These are phyloP conservation scores for Asterophora lycoperdoides DNA, from an alignment of 768 basidiomycete species.

Conservation along the genomic window DNA sequence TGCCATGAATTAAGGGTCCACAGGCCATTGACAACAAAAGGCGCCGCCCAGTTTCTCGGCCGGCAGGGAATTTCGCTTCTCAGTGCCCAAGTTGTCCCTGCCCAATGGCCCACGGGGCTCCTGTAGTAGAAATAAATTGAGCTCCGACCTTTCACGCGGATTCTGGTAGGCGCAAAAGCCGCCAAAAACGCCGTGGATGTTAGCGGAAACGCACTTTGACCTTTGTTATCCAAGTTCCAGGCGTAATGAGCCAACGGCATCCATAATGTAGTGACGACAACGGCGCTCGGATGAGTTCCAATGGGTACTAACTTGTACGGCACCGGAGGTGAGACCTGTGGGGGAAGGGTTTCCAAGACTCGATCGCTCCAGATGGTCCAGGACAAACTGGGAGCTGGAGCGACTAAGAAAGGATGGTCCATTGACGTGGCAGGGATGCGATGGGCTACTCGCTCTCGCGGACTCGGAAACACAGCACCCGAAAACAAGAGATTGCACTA, in stretches of 20 bases:
- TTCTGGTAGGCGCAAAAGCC: too few species aligned
- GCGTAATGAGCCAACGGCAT: not conserved
- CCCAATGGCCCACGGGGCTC: not conserved
- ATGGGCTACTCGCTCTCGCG: not conserved
- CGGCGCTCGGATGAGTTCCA: too few species aligned
- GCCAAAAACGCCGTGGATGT: too few species aligned
- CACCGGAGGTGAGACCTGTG: not conserved
- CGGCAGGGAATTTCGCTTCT: not conserved
- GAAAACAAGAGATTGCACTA: not conserved
- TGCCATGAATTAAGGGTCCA: too few species aligned
- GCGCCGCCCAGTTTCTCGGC: too few species aligned
- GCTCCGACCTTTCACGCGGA: too few species aligned
- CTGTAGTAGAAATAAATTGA: too few species aligned
- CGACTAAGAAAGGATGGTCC: not conserved
- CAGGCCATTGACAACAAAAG: too few species aligned
- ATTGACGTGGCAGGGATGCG: not conserved
- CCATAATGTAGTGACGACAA: too few species aligned
- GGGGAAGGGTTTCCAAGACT: not conserved
- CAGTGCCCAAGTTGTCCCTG: not conserved
- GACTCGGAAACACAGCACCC: slow-evolving; percentile 1
- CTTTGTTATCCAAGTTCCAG: not conserved
- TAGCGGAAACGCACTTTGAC: too few species aligned
- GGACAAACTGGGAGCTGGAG: not conserved
- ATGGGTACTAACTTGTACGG: not conserved
- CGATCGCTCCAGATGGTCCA: not conserved